Evolutionary conservation across 306 rosid species (phyloP), one percentile per base, ranked within the genome.

Genomic region (Delonix regia): DNA sequence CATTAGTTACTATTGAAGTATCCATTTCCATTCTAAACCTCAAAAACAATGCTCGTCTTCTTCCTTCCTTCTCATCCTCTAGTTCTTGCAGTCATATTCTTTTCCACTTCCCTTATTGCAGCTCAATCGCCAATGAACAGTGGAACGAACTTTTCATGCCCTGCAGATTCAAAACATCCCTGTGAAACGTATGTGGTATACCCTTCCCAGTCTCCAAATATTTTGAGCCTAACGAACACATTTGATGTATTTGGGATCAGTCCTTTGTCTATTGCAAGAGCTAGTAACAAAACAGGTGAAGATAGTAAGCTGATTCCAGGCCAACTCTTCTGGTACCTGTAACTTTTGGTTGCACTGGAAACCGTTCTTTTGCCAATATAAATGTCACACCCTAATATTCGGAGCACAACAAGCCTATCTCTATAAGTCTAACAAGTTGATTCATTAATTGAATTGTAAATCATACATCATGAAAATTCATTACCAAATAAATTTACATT

Each of bases 131-230:
- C 48, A 49, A 52, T 49, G 8, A 73, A 57, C 78, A 55, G 47
- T 48, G 83, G 76, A 70, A 59, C 92, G 70, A 67, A 78, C 78
- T 90, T 86, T 49, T 57, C 90, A 45, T 94, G 98, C 84, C 66
- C 89, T n/a, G 79, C 70, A 9, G 82, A 86, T 77, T 75, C 88
- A 52, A 78, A 82, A 25, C 39, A 87, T 71, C 77, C 86, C 0
- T 94, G 98, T 62, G 71, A 84, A 19, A 74, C 97, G 0, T 94
- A 92, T n/a, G 90, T 90, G 13, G 64, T 93, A 7, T 94, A 90
- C 89, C 77, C 75, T 52, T 82, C 92, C 0, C 79, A 66, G 41
- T 57, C 93, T 73, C 93, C 92, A 12, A 79, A 79, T 0, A 80
- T 82, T 30, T 63, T 85, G 83, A 79, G 83, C 61, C 78, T 88